Evolutionary conservation across 2,329 filamentous ascomycete genomes (phyloP), one percentile per base, ranked within the genome.

Genomic region (Hortaea werneckii): DNA sequence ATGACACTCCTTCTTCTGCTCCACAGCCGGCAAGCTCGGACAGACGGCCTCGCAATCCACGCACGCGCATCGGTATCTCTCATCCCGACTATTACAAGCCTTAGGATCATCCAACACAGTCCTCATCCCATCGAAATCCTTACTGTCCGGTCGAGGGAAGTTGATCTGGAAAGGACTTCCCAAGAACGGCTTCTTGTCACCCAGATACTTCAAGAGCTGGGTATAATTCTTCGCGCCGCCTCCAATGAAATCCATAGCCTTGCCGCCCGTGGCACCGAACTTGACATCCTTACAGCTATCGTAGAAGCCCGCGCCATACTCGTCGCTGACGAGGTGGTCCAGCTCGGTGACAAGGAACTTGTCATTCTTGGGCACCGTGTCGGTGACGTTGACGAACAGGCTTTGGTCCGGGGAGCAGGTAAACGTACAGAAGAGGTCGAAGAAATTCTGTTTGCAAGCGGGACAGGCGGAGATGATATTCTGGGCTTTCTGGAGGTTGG

Each of bases 261-360:
- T 88, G 50, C 86, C 84, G 61, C 94, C 94, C 37, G 90, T 89
- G 5, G 89, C 85, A 32, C 92, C 92, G 59, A 96, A 95, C 63
- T 98, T 98, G 67, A 98, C 90, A 65, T 98, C 88, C 68, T 96
- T 96, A 73, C 92, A 98, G 68, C 92, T 98, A 66, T 95, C 78
- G 64, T 89, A 98, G 70, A 98, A 94, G 1, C 85, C 88, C 6
- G 78, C 75, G 37, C 87, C 89, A 63, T 94, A 96, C 44, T 84
- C 75, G 46, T 88, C 75, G 2, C 87, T 87, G 56, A 95, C 80
- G 5, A 96, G 71, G 60, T 95, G 90, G 61, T 95, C 89, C 20
- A 98, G 70, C 68, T 95, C 87, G 1, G 85, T 87, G 10, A 95
- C 88, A n/a, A 87, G 67, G 47, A 70, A 68, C 54, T 82, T 81